Evolutionary conservation across 2,329 filamentous ascomycete species (phyloP), one percentile per base, ranked within the genome.

Genomic region (Macrophomina phaseolina): DNA sequence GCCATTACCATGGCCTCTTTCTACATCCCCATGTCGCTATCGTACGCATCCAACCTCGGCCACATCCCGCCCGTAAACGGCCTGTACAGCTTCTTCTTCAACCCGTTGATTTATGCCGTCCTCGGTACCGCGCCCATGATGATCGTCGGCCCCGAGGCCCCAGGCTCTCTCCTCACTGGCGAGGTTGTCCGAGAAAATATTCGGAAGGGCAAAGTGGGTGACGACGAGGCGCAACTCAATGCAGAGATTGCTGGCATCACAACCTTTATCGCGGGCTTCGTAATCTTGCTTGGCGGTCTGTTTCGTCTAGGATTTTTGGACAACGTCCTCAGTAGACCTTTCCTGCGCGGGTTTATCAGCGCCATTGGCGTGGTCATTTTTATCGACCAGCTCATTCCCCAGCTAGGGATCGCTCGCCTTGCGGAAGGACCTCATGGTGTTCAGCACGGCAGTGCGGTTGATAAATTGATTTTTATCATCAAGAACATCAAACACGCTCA

Each of bases 1-100:
- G 94, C 94, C 58, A 78, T 98, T 69, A 98, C 95, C n/a, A 90
- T 99, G 82, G 92, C 94, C n/a, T 97, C 94, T 32, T 95, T 99
- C 81, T 99, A 99, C 78, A 91, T 99, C 45, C 95, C 95, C 62
- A 97, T 99, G 94, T 91, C 93, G 0, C 86, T 99, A 14, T 98
- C 95, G 0, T 90, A 96, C 70, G 93, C 95, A 65, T 89, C 92
- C 48, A 98, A 98, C 75, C 88, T 99, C 49, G 93, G 91, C 5
- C 95, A 98, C 76, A 89, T 97, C 1, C 93, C 94, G 8, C 91
- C 95, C 0, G 94, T 98, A 73, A 94, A 97, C 74, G 95, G 95
- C 0, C 85, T 99, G 3, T 99, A 98, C 80, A 88, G 92, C 16
- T 98, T 97, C 76, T 92, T 96, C 69, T 92, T 98, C 81, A 94